Percentiles rank a stretch among this genome's conserved stretches.
These are phyloP conservation scores for Scheffersomyces cryptocercus DNA, from an alignment of 1,139 yeast genomes.

Conservation along the genomic window DNA sequence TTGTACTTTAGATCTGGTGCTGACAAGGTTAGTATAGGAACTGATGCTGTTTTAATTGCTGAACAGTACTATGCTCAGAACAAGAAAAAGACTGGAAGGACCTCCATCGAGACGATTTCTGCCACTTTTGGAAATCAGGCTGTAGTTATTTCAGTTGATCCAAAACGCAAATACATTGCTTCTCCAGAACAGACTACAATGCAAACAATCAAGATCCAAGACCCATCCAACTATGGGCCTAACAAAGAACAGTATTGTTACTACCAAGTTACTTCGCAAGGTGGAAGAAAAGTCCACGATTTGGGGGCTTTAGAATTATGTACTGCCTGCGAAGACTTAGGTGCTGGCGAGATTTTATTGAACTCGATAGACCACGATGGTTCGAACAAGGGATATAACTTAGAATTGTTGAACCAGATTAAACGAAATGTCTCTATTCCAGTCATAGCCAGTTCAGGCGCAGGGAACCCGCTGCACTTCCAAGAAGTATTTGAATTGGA, in stretches of 20 bases:
- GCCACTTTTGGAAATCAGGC: conserved; percentile 94
- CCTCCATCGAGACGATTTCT: conserved; percentile 92
- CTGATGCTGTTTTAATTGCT: conserved; percentile 94
- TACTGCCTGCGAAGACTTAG: conserved; percentile 83
- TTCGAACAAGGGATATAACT: conserved; percentile 86
- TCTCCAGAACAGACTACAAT: conserved; percentile 63
- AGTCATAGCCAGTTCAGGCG: conserved; percentile 96
- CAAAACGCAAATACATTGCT: conserved; percentile 75
- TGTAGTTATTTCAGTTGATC: conserved; percentile 95
- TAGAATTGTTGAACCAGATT: conserved; percentile 77
- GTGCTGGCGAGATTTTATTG: conserved; percentile 93
- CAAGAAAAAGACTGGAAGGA: conserved; percentile 59
- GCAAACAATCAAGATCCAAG: conserved; percentile 46
- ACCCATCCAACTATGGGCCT: conserved; percentile 65
- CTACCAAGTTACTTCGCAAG: conserved; percentile 94
- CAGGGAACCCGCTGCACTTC: conserved; percentile 90
- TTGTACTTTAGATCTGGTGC: conserved; percentile 94
- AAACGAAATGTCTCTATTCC: conserved; percentile 80
- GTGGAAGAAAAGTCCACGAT: conserved; percentile 88
- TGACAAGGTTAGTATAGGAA: conserved; percentile 94
- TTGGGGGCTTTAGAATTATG: conserved; percentile 90
- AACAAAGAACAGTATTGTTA: conserved; percentile 85
- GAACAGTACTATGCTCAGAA: conserved; percentile 70
- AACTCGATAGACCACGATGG: conserved; percentile 98
- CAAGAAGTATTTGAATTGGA: conserved; percentile 73